A percentile compares a stretch with the other conserved stretches of the same genome.
Evolutionary conservation across 2,329 filamentous ascomycete genomes (phyloP).

Genomic region (Fusarium sp.): DNA sequence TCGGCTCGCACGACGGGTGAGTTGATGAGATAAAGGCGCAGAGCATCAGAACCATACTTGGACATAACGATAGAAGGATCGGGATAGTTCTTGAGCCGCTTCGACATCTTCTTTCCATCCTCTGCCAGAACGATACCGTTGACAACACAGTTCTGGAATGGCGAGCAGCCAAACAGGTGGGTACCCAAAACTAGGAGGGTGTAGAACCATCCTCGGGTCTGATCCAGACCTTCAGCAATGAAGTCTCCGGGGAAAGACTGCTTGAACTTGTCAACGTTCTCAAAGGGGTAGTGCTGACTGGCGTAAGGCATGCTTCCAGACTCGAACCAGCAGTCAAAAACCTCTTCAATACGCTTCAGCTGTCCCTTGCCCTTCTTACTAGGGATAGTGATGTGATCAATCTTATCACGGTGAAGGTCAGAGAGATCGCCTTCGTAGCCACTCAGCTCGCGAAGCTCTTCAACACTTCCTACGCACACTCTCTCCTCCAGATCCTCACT

Average conservation of each 20-base stretch:
- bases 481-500: constrained; percentile 89
- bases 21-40: constrained; percentile 96
- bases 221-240: constrained; percentile 91
- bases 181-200: constrained; percentile 89
- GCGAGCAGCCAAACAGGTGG: constrained; percentile 83
- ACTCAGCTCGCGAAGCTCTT: constrained; percentile 85
- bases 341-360: constrained; percentile 84
- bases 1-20: constrained; percentile 94
- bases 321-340: constrained; percentile 98
- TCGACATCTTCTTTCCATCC: constrained; percentile 99
- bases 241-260: constrained; percentile 90
- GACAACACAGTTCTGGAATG: constrained; percentile 96
- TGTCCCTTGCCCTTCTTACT: constrained; percentile 87
- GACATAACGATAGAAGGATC: constrained; percentile 85
- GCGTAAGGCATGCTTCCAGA: constrained; percentile 96
- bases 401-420: constrained; percentile 91
- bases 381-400: constrained; percentile 94
- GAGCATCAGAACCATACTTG: constrained; percentile 89
- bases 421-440: constrained; percentile 85
- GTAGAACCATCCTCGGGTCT: constrained; percentile 98
- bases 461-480: constrained; percentile 85
- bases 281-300: constrained; percentile 90
- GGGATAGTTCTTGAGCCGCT: constrained; percentile 95
- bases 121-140: constrained; percentile 94
- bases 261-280: constrained; percentile 84